Conservation (phyloP, 306 rosid genomes). For the Trichosanthes cucumerina region DNA sequence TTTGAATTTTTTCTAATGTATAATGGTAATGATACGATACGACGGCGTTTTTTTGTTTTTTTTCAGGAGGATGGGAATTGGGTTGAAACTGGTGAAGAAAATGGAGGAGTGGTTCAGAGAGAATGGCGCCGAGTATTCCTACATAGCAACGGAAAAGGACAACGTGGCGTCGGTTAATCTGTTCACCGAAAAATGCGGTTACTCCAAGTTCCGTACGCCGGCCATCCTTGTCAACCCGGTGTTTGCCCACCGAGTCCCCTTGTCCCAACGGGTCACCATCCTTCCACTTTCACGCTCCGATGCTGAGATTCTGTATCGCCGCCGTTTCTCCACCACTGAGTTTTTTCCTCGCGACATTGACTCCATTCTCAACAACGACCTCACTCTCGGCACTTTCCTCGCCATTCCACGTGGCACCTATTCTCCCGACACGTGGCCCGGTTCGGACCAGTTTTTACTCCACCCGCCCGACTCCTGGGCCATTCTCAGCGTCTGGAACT, state of each 20-base stretch:
- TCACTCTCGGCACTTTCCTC: conserved; percentile 68
- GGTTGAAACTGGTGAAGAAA: conserved; percentile 44
- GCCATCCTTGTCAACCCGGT: conserved; percentile 84
- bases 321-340: conserved; percentile 66
- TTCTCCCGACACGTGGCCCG: conserved; percentile 34
- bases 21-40: neutral
- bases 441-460: conserved; percentile 39
- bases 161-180: conserved; percentile 67
- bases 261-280: conserved; percentile 33
- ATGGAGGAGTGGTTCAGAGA: conserved; percentile 71
- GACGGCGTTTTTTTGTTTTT: neutral
- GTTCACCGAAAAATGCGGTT: conserved; percentile 88
- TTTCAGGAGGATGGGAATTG: conserved; percentile 89
- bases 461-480: conserved; percentile 88
- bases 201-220: conserved; percentile 76
- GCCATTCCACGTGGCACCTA: conserved; percentile 57
- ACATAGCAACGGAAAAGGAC: conserved; percentile 85
- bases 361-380: conserved; percentile 51
- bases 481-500: conserved; percentile 76
- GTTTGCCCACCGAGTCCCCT: conserved; percentile 42
- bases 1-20: neutral
- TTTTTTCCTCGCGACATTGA: conserved; percentile 94
- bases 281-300: conserved; percentile 41
- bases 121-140: conserved; percentile 76
- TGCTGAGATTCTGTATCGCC: conserved; percentile 65